Evolutionary conservation across 73 alveolate genomes (phyloP), one percentile per base, ranked within the genome.

Genomic region (Paramecium sonneborni): DNA sequence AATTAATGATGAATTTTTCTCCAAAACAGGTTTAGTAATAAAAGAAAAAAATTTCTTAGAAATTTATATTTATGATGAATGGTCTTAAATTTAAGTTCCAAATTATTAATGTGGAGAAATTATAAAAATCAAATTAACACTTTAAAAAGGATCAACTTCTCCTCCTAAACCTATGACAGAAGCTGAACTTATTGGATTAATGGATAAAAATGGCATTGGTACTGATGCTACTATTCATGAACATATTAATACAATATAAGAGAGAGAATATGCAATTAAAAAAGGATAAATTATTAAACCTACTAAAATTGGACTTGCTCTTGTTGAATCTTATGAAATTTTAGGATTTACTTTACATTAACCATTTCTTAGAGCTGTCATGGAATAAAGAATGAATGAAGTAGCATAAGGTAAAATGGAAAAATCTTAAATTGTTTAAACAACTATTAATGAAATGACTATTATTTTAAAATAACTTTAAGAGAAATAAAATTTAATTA

Each of bases 151-250:
- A 1, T 92, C 87, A 34, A 99, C 99, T 1, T 89, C 92, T 41
- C 98, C 99, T 8, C 99, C 99, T n/a, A 96, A 93, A 28, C 98
- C 96, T 52, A 95, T 99, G 76, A 98, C 99, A 56, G 99, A 99
- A 93, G 95, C 99, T 24, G 99, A 98, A 87, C 93, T 99, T 28
- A 99, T 99, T 57, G 90, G 97, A 7, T 70, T 93, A 85, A 99
- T 99, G 99, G 99, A 99, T 95, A 94, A 98, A 88, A 96, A 98
- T 76, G 99, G 99, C 21, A 98, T 99, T 32, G 99, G 99, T 10
- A 99, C 99, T 21, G 99, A 99, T 95, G 99, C 99, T 15, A 99
- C 99, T 7, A 99, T 99, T 92, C 99, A 99, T 92, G 99, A 99
- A 85, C 99, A 99, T 94, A 99, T 99, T 69, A 98, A 98, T 92